Percentiles rank a stretch among this genome's conserved stretches.
These are phyloP conservation scores for Verruconis gallopava DNA, from an alignment of 2,329 filamentous ascomycete species.

Conservation along the genomic window DNA sequence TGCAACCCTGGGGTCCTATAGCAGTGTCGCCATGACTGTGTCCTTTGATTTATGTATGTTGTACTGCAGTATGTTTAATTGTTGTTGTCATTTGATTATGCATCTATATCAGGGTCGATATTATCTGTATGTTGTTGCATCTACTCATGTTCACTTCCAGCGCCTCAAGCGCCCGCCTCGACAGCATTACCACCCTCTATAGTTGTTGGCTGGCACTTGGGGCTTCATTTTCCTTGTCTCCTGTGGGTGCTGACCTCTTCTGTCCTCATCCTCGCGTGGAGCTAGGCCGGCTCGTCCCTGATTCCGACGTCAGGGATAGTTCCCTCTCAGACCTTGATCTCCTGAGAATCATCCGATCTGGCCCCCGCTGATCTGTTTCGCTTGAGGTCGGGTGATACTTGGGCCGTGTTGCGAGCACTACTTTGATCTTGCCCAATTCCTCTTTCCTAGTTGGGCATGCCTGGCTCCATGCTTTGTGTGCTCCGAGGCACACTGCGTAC, in stretches of 20 bases:
- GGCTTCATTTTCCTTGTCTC: slow-evolving; percentile 5
- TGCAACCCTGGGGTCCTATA: no score
- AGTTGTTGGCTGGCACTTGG: not conserved
- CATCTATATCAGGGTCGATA: not conserved
- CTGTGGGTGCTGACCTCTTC: slow-evolving; percentile 1
- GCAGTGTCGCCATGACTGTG: no score
- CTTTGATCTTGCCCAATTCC: no score
- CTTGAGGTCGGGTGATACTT: not conserved
- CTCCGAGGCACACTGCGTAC: slow-evolving; percentile 12
- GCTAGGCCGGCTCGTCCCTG: not conserved
- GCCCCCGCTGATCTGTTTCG: not conserved
- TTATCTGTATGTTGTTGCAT: not conserved
- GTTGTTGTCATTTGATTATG: no score
- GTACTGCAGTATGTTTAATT: no score
- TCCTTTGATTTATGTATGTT: no score
- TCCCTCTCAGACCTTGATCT: slow-evolving; percentile 2
- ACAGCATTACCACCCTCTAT: not conserved
- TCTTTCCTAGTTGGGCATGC: slow-evolving; percentile 12
- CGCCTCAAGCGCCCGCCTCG: slow-evolving; percentile 1
- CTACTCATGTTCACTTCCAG: no score
- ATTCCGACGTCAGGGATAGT: not conserved
- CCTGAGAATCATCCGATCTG: not conserved
- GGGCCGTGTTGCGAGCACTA: slow-evolving; percentile 1
- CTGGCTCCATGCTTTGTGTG: slow-evolving; percentile 11
- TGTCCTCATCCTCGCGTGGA: slow-evolving; percentile 1